Conservation (phyloP, 169 alveolate genomes). For the Eimeria brunetti region DNA sequence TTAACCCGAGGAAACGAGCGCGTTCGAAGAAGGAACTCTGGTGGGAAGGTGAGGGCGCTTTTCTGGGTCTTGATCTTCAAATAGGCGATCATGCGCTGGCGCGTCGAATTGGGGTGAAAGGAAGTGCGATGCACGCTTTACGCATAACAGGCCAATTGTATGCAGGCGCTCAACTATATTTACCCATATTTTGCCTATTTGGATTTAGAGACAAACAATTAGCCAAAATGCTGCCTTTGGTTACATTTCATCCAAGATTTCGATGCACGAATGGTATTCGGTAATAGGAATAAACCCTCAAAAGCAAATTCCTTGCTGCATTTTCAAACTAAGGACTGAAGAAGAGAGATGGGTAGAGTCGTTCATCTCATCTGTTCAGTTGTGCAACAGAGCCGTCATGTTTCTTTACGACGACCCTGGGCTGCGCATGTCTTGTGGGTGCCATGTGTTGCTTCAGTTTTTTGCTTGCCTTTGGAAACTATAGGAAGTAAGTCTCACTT, state of each 20-base stretch:
- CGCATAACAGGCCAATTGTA: not conserved
- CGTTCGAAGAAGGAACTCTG: not conserved
- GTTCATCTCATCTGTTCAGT: not conserved
- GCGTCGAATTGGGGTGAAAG: not conserved
- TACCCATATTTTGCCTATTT: not conserved
- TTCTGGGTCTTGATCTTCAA: not conserved
- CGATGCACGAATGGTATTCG: not conserved
- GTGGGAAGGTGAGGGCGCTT: not conserved
- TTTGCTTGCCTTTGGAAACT: not conserved
- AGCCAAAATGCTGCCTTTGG: not conserved
- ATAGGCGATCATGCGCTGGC: not conserved
- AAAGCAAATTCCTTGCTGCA: not conserved
- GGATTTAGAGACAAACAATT: not conserved
- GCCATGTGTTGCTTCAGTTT: not conserved
- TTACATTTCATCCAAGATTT: not conserved
- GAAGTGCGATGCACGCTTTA: not conserved
- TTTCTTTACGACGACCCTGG: not conserved
- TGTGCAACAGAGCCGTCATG: not conserved
- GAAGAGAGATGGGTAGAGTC: not conserved
- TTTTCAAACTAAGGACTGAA: not conserved
- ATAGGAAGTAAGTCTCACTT: not conserved
- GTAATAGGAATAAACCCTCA: not conserved
- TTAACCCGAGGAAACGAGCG: not conserved
- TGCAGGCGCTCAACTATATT: not conserved
- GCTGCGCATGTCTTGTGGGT: not conserved